Evolutionary conservation across 2,329 filamentous ascomycete genomes (phyloP).

Genomic region (Aureobasidium sp.): DNA sequence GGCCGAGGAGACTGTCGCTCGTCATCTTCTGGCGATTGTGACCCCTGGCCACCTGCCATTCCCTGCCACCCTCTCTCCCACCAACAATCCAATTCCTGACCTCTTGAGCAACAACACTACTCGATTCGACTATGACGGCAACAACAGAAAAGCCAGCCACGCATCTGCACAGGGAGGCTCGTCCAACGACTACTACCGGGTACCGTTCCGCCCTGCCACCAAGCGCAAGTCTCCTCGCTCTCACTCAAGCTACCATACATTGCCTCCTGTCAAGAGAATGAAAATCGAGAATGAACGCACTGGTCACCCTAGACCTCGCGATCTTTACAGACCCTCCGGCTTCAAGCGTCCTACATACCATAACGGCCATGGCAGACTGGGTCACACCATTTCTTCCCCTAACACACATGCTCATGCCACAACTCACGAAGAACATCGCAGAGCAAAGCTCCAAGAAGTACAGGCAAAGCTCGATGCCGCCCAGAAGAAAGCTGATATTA

Average conservation of each 20-base stretch:
- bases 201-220: neutral
- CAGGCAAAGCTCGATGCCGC: neutral
- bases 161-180: no score
- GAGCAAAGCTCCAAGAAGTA: neutral
- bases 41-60: constrained; percentile 1
- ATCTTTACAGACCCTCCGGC: neutral
- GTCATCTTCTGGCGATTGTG: neutral
- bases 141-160: neutral
- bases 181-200: neutral
- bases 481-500: neutral
- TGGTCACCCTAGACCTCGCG: neutral
- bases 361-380: no score
- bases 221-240: neutral
- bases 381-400: neutral
- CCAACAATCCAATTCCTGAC: no score
- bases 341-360: neutral
- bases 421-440: neutral
- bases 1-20: neutral
- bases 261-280: neutral
- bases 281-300: neutral
- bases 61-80: no score
- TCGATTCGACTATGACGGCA: neutral
- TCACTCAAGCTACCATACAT: no score
- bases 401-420: no score
- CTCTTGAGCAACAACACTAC: neutral